Percentiles rank a stretch among this genome's conserved stretches.
These are phyloP conservation scores for Saccharum spontaneum DNA, from an alignment of 176 grass and related monocot species.

Conservation along the genomic window DNA sequence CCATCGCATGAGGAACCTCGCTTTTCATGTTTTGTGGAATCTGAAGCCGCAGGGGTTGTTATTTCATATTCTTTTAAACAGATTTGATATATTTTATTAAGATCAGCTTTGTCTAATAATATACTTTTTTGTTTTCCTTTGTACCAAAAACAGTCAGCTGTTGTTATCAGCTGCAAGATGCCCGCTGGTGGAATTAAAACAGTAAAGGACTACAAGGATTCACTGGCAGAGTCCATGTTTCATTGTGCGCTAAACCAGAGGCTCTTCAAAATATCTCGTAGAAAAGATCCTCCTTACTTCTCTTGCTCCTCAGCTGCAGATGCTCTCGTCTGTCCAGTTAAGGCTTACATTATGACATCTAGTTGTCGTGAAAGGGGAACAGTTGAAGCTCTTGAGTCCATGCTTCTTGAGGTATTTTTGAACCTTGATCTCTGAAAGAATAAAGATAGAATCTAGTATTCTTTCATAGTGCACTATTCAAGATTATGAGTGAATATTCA, in stretches of 20 bases:
- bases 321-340: constrained; percentile 78
- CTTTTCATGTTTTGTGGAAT: constrained; percentile 98
- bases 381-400: constrained; percentile 87
- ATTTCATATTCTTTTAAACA: constrained; percentile 8
- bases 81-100: background rate
- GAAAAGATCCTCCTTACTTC: constrained; percentile 86
- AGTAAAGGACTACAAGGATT: constrained; percentile 90
- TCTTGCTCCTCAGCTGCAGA: constrained; percentile 96
- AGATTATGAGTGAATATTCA: background rate
- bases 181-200: constrained; percentile 79
- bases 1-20: constrained; percentile 92
- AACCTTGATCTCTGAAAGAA: constrained; percentile 38
- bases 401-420: constrained; percentile 87
- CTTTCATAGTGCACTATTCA: background rate
- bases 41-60: constrained; percentile 96
- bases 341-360: constrained; percentile 98
- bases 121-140: constrained; percentile 20
- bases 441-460: constrained; percentile 4
- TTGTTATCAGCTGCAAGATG: constrained; percentile 97
- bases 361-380: constrained; percentile 94
- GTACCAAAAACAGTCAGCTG: constrained; percentile 79
- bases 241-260: constrained; percentile 97
- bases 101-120: background rate
- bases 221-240: constrained; percentile 92
- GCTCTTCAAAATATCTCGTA: constrained; percentile 94